Conservation (phyloP, 2,329 filamentous ascomycete genomes). For the Lecanosticta acicola region DNA sequence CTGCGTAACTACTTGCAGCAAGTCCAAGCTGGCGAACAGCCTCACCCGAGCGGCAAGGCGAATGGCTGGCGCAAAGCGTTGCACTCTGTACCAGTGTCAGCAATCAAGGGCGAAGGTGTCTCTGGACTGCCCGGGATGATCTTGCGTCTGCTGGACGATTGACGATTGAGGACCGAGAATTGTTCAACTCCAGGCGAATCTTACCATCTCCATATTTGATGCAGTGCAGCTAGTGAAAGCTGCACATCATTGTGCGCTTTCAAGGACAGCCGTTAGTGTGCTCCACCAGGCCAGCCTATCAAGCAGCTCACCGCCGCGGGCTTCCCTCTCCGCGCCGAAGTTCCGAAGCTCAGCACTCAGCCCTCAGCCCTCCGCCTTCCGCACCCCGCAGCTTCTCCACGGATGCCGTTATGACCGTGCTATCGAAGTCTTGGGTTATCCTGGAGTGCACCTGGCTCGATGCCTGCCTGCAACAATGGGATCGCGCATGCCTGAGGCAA, state of each 20-base stretch:
- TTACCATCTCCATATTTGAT: too few relatives aligned
- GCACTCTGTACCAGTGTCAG: constrained; percentile 76
- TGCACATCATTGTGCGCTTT: background rate
- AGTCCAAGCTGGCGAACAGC: constrained; percentile 56
- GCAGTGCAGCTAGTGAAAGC: background rate
- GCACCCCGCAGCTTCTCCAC: background rate
- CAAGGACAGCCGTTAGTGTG: background rate
- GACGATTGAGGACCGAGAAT: too few relatives aligned
- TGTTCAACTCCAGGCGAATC: background rate
- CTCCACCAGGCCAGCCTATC: background rate
- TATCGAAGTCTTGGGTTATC: background rate
- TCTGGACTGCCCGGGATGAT: constrained; percentile 68
- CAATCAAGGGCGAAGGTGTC: constrained; percentile 79
- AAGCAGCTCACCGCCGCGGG: background rate
- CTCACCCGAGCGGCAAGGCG: constrained; percentile 66
- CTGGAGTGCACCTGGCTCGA: background rate
- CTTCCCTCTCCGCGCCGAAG: background rate
- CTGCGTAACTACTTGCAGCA: constrained; percentile 65
- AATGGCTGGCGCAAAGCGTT: constrained; percentile 56
- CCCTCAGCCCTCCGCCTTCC: too few relatives aligned
- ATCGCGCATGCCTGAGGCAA: background rate
- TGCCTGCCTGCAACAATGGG: background rate
- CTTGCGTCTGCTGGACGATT: constrained; percentile 57
- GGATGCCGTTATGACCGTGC: too few relatives aligned
- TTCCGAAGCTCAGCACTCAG: background rate